Conservation (phyloP, 2,329 filamentous ascomycete genomes). For the Albifimbria verrucaria region DNA sequence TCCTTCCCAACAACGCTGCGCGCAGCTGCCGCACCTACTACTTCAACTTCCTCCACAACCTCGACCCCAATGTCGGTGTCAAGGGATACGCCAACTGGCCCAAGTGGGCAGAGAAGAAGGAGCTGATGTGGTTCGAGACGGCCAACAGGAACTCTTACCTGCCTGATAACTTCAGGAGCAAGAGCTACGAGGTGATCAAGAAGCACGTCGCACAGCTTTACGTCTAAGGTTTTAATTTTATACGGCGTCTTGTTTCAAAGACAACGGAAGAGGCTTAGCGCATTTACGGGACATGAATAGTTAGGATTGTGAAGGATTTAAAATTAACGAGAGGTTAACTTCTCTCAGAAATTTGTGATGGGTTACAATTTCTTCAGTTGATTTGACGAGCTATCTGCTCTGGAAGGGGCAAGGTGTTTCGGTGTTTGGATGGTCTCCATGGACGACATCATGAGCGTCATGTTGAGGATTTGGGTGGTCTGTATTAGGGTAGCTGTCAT, state of each 20-base stretch:
- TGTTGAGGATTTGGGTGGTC: too few species aligned
- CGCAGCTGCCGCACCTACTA: slow-evolving; percentile 65
- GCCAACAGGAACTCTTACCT: slow-evolving; percentile 25
- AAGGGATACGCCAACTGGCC: slow-evolving; percentile 38
- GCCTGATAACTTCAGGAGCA: slow-evolving; percentile 35
- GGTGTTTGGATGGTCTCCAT: too few species aligned
- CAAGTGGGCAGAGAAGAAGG: slow-evolving; percentile 36
- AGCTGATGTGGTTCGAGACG: slow-evolving; percentile 47
- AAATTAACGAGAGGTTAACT: too few species aligned
- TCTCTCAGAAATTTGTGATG: too few species aligned
- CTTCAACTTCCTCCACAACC: slow-evolving; percentile 65
- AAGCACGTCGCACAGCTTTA: slow-evolving; percentile 18
- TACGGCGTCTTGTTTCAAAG: background rate
- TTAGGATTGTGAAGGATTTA: too few species aligned
- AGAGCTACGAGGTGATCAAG: slow-evolving; percentile 23
- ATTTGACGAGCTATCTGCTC: too few species aligned
- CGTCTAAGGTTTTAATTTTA: slow-evolving; percentile 12
- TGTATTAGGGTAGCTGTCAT: too few species aligned
- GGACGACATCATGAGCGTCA: too few species aligned
- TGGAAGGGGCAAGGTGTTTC: too few species aligned
- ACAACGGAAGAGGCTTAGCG: too few species aligned
- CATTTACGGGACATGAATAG: too few species aligned
- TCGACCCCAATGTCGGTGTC: slow-evolving; percentile 63
- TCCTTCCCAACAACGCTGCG: slow-evolving; percentile 60
- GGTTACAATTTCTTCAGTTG: too few species aligned